Conservation (phyloP, 2,329 filamentous ascomycete species). For the Pseudogymnoascus sp. region DNA sequence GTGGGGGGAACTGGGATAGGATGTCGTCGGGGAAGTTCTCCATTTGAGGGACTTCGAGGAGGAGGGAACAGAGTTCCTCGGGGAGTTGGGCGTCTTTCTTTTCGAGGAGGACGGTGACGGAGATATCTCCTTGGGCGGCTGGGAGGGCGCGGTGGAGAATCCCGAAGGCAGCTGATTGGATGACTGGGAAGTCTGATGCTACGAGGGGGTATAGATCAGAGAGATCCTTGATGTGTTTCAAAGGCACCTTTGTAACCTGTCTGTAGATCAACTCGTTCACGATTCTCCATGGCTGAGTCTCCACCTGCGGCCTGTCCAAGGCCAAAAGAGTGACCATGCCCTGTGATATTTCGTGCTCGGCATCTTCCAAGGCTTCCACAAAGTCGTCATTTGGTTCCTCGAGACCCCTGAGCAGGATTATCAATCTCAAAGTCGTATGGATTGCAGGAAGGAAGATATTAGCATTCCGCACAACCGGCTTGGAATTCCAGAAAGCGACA, state of each 20-base stretch:
- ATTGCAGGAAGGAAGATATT: constrained; percentile 54
- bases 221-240: constrained; percentile 54
- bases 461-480: constrained; percentile 31
- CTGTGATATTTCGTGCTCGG: constrained; percentile 46
- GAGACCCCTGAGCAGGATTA: constrained; percentile 54
- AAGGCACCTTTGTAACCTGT: constrained; percentile 56
- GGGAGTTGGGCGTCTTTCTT: constrained; percentile 69
- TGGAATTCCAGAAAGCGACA: constrained; percentile 48
- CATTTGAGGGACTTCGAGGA: constrained; percentile 69
- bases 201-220: constrained; percentile 69
- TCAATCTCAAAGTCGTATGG: constrained; percentile 66
- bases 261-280: constrained; percentile 69
- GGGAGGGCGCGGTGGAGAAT: constrained; percentile 77
- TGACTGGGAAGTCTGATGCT: constrained; percentile 63
- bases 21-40: constrained; percentile 59
- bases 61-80: constrained; percentile 74
- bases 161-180: constrained; percentile 75
- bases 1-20: constrained; percentile 60
- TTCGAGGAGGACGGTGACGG: constrained; percentile 67
- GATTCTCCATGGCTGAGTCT: constrained; percentile 62
- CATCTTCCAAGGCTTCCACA: constrained; percentile 61
- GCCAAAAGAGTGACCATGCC: constrained; percentile 60
- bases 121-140: constrained; percentile 69
- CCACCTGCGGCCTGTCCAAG: constrained; percentile 33
- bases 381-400: constrained; percentile 81